A percentile compares a stretch with the other conserved stretches of the same genome.
Evolutionary conservation across 345 rosid species (phyloP).

Genomic region (Eucalyptus erythrocorys): DNA sequence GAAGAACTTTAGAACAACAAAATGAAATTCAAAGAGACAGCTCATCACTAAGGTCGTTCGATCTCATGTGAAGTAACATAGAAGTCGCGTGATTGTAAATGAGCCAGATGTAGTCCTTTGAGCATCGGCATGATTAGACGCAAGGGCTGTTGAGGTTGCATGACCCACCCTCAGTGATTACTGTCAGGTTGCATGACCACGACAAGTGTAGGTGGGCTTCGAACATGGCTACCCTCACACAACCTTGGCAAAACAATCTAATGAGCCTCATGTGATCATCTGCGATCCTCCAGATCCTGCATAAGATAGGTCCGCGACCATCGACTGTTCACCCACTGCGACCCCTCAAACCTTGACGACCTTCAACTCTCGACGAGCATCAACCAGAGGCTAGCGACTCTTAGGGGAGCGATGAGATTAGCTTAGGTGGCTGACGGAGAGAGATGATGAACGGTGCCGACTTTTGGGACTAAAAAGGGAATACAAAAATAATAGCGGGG

Average conservation of each 20-base stretch:
- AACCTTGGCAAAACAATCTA: not conserved
- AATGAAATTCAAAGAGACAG: not conserved
- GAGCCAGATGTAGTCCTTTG: not conserved
- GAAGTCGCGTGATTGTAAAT: accelerated
- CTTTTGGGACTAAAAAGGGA: not conserved
- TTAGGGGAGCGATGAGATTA: not conserved
- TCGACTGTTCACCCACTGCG: too few relatives aligned
- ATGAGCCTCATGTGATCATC: not conserved
- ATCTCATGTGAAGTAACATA: not conserved
- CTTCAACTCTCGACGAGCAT: not conserved
- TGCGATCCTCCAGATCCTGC: not conserved
- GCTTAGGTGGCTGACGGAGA: not conserved
- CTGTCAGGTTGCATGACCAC: not conserved
- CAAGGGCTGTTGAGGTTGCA: not conserved
- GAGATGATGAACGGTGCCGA: not conserved
- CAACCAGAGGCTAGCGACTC: not conserved
- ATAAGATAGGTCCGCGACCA: too few relatives aligned
- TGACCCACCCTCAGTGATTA: not conserved
- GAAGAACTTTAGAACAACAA: not conserved
- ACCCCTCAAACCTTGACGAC: not conserved
- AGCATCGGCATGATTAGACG: not conserved
- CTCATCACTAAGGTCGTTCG: not conserved
- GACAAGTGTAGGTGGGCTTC: not conserved
- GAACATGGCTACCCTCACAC: not conserved
- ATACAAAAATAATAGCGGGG: not conserved